Base-by-base conservation (phyloP, 805 yeast genomes). In the Yamadazyma ubonensis region DNA sequence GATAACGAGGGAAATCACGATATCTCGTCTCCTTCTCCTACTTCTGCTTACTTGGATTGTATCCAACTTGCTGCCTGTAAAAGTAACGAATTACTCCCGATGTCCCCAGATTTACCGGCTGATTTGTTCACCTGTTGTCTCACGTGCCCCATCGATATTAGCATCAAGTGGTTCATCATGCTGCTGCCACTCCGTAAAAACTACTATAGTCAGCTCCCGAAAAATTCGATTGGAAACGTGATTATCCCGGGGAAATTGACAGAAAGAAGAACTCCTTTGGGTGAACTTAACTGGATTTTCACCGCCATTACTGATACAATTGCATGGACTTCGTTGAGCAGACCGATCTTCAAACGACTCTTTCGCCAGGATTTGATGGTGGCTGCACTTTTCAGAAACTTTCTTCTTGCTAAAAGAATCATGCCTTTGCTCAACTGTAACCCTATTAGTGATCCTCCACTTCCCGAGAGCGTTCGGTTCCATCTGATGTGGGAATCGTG, bases 401-500 rank as follows among this genome's bases (percentile, higher is more conserved):
- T 93, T 55, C 60, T 93, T 18, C 67, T 93, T 15, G 99, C 99
- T 0, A 90, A 86, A 55, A 76, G 96, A 49, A 84, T 93, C 29
- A 88, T 93, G 97, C 89, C 96, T 2, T 81, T 84, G 52, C 81
- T 85, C 50, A 89, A 90, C 44, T 90, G 97, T 58, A 95, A 89
- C 55, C 98, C 99, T 1, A 80, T 90, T 2, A 87, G 96, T 12
- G 95, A 88, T 47, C 99, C 99, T 1, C 88, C 86, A 7, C 66
- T 93, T 27, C 98, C 99, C 0, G 93, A 88, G 39, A 68, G 79
- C 10, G 77, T 82, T 5, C 79, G 86, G 33, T 76, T 78, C 45
- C 97, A 93, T 57, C 80, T 95, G 4, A 82, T 93, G 86, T 93
- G 99, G 99, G 93, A 88, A 43, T 83, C 96, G 0, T 93, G 99